Evolutionary conservation across 768 basidiomycete species (phyloP), one percentile per base, ranked within the genome.

Genomic region (Russula dissimulans): DNA sequence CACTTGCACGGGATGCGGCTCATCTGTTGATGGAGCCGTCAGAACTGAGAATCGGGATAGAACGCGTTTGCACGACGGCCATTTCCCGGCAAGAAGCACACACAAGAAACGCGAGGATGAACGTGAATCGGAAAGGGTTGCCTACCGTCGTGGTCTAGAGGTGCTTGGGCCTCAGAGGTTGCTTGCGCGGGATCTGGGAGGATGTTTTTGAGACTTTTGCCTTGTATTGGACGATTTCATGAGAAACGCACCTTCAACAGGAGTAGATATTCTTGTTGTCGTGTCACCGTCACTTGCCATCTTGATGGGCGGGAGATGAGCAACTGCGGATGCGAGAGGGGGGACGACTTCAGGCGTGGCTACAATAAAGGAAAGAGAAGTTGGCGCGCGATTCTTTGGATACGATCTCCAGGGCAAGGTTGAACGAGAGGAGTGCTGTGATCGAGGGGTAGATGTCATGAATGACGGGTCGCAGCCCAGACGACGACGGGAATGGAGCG

Each of bases 371-470:
- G 65, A 65, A 1, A 65, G 49, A 38, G 65, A 65, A 10, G 59
- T 46, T 1, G 65, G 62, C 17, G 65, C 65, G n/a, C 47, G 46
- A n/a, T 54, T 60, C 46, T 60, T 63, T 32, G 48, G 54, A 7
- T 51, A 43, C 5, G 54, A 12, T 52, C 58, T 57, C 62, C 62
- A 64, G 46, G 56, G 47, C 12, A 54, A 26, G 18, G 49, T 43
- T 9, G 64, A 62, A 7, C 48, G 54, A 34, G 41, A 29, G 5
- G 52, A 54, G 22, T 29, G 11, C 9, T 26, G 17, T 12, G 58
- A 63, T n/a, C 54, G 57, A 55, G 58, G 62, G 26, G 48, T 50
- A 43, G 61, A 52, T 42, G 63, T 55, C 63, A 64, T 64, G 44
- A 26, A n/a, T n/a, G n/a, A n/a, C 22, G 22, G 22, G 22, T 26